These are phyloP conservation scores for Solanum neorickii DNA, from an alignment of 257 asterid species.

Conservation along the genomic window DNA sequence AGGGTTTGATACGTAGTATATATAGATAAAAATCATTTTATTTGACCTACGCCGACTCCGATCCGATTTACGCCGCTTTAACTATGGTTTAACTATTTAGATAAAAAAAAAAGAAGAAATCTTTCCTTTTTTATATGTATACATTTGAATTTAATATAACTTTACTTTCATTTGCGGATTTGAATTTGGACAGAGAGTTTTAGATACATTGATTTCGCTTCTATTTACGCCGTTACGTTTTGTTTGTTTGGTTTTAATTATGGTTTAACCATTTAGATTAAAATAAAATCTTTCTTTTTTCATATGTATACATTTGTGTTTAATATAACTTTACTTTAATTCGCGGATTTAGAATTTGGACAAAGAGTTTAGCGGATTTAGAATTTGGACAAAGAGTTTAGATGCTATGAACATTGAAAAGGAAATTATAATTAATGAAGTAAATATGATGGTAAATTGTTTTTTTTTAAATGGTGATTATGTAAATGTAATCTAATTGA, in stretches of 20 bases:
- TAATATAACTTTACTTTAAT: too few relatives aligned
- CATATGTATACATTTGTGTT: not conserved
- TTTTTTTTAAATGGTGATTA: not conserved
- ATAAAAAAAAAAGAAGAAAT: not conserved
- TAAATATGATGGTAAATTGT: not conserved
- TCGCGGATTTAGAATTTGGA: too few relatives aligned
- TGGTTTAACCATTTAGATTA: too few relatives aligned
- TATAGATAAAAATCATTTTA: not conserved
- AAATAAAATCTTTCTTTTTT: not conserved
- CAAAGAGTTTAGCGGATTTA: too few relatives aligned
- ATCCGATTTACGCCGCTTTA: fast-evolving
- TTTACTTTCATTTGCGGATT: too few relatives aligned
- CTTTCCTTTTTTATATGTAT: not conserved
- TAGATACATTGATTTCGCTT: too few relatives aligned
- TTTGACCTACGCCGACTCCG: fast-evolving
- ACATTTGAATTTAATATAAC: not conserved
- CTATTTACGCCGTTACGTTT: too few relatives aligned
- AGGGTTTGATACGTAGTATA: not conserved
- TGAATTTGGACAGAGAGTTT: too few relatives aligned
- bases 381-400: too few relatives aligned
- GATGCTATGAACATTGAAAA: too few relatives aligned
- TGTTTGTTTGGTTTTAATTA: too few relatives aligned
- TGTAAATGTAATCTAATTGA: not conserved
- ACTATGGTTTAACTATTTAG: not conserved
- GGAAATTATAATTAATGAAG: not conserved